phyloP scores from a whole-genome alignment of 257 asterid species.

The Salvia splendens region DNA sequence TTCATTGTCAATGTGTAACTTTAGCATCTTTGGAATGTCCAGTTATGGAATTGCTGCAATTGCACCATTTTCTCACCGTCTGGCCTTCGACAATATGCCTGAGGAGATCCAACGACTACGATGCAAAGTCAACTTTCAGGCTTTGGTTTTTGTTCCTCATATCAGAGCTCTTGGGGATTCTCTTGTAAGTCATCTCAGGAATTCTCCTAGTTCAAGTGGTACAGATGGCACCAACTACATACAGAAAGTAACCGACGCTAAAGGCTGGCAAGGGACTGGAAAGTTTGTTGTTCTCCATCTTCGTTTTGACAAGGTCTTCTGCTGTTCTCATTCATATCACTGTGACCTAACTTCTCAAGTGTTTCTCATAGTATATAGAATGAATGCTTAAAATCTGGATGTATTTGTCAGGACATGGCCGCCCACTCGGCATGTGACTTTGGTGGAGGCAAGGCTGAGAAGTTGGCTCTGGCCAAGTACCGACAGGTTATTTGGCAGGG shows the following conservation, averaged over 20 bases:
- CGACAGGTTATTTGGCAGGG: slow-evolving; percentile 98
- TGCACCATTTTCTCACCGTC: slow-evolving; percentile 94
- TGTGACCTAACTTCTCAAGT: not conserved
- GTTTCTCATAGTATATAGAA: not conserved
- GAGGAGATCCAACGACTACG: slow-evolving; percentile 87
- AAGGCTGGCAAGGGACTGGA: slow-evolving; percentile 50
- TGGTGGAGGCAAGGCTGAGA: slow-evolving; percentile 99
- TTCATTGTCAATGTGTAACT: slow-evolving; percentile 7
- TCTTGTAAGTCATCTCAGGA: slow-evolving; percentile 74
- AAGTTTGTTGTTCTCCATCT: slow-evolving; percentile 91
- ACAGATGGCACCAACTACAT: slow-evolving; percentile 47
- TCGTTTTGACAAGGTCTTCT: slow-evolving; percentile 88
- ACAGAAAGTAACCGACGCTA: slow-evolving; percentile 42
- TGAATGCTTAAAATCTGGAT: slow-evolving; percentile 11
- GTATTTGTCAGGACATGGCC: slow-evolving; percentile 87
- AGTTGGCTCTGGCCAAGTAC: slow-evolving; percentile 90
- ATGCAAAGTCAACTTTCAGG: slow-evolving; percentile 95
- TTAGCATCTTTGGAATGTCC: slow-evolving; percentile 26
- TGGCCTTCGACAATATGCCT: slow-evolving; percentile 91
- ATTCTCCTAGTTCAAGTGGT: slow-evolving; percentile 48
- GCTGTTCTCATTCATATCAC: not conserved
- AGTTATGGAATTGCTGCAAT: slow-evolving; percentile 97
- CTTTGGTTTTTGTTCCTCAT: slow-evolving; percentile 86
- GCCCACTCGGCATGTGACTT: slow-evolving; percentile 99
- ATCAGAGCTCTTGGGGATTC: slow-evolving; percentile 84